These are phyloP conservation scores for Syncephalastrum monosporum DNA, from an alignment of 371 early-diverging fungal species.

Conservation along the genomic window DNA sequence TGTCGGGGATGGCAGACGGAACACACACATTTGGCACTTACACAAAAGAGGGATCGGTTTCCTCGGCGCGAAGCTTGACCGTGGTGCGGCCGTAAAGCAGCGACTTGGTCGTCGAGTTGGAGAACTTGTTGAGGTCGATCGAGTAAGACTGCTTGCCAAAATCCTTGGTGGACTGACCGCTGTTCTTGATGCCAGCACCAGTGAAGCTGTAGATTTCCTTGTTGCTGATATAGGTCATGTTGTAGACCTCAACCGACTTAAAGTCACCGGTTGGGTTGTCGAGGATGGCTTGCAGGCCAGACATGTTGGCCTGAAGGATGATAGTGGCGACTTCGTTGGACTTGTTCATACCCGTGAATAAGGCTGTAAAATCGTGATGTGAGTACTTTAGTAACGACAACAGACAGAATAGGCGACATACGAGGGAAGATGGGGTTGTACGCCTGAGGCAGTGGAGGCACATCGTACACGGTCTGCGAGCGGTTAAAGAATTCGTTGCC, in stretches of 20 bases:
- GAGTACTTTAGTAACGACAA: too few species aligned
- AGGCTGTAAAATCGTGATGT: constrained; percentile 15
- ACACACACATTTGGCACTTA: constrained; percentile 14
- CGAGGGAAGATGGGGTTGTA: constrained; percentile 31
- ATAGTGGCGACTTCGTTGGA: constrained; percentile 51
- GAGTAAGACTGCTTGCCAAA: constrained; percentile 57
- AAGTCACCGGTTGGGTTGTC: constrained; percentile 24
- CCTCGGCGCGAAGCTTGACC: constrained; percentile 52
- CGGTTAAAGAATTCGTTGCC: constrained; percentile 50
- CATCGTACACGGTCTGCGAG: constrained; percentile 22
- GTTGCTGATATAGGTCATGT: constrained; percentile 46
- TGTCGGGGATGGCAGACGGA: not conserved
- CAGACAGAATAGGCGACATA: constrained; percentile 7
- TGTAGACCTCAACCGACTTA: constrained; percentile 24
- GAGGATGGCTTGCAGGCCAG: constrained; percentile 37
- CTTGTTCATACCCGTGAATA: constrained; percentile 29
- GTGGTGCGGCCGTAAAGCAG: constrained; percentile 47
- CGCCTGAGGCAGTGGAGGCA: constrained; percentile 45
- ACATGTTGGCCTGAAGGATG: constrained; percentile 38
- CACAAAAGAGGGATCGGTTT: constrained; percentile 51
- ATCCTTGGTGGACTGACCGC: constrained; percentile 58
- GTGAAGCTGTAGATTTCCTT: constrained; percentile 39
- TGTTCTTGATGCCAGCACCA: constrained; percentile 45
- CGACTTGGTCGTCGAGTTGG: constrained; percentile 22
- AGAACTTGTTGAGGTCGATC: constrained; percentile 45